Conservation (phyloP, 768 basidiomycete genomes). For the Auricularia heimuer region DNA sequence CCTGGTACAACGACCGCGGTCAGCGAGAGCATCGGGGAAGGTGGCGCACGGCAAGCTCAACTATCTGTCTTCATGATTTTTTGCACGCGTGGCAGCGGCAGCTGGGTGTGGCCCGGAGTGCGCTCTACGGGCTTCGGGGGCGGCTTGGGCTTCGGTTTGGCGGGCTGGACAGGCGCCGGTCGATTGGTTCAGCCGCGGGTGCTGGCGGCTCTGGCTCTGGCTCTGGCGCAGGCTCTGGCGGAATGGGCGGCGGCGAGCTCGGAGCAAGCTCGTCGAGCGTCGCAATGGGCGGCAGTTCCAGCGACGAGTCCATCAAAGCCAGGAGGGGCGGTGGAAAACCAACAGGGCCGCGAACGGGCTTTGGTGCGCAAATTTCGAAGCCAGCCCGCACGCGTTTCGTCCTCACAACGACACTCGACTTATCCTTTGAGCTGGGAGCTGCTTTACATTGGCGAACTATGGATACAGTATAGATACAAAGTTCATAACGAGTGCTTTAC, state of each 20-base stretch:
- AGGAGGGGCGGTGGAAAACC: neutral
- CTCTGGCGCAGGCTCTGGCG: neutral
- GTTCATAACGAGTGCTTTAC: constrained; percentile 9
- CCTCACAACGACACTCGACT: neutral
- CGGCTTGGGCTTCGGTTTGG: constrained; percentile 8
- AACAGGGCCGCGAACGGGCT: neutral
- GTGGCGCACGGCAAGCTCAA: constrained; percentile 21
- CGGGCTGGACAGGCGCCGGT: neutral
- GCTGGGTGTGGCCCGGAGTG: constrained; percentile 52
- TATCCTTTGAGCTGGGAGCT: neutral
- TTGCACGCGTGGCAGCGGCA: constrained; percentile 60
- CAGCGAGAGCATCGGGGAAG: constrained; percentile 11
- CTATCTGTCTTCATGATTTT: constrained; percentile 75
- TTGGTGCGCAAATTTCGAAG: neutral
- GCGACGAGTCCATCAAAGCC: neutral
- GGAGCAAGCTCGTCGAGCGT: neutral
- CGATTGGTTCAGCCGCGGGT: neutral
- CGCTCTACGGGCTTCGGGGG: constrained; percentile 25
- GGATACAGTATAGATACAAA: neutral
- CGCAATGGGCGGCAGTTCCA: constrained; percentile 1
- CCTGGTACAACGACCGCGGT: constrained; percentile 25
- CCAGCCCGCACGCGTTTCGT: neutral
- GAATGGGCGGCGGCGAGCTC: neutral
- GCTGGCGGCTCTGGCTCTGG: constrained; percentile 32
- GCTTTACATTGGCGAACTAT: neutral